phyloP scores from a whole-genome alignment of 306 rosid genomes.

The Cicer chorassanicum region DNA sequence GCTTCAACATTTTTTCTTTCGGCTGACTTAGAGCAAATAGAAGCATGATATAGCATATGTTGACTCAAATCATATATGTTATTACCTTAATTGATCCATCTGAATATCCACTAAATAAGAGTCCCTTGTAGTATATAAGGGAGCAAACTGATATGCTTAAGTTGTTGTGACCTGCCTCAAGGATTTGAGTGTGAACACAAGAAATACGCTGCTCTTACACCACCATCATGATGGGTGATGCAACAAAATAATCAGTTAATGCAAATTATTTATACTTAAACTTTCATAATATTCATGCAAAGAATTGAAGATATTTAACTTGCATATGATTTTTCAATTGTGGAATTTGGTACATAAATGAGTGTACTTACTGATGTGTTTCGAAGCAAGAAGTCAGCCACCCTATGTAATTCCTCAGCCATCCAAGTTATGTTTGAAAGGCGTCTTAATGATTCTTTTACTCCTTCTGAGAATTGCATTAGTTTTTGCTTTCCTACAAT shows the following conservation, averaged over 20 bases:
- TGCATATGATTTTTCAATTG: constrained; percentile 18
- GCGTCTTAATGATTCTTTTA: constrained; percentile 74
- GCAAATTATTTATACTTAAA: constrained; percentile 5
- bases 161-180: constrained; percentile 65
- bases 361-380: constrained; percentile 72
- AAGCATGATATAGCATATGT: constrained; percentile 30
- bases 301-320: not conserved
- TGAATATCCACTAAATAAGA: constrained; percentile 74
- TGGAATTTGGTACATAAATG: constrained; percentile 27
- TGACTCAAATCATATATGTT: constrained; percentile 8
- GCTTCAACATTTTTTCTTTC: not conserved
- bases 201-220: constrained; percentile 81
- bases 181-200: constrained; percentile 81
- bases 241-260: constrained; percentile 45
- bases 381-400: constrained; percentile 68
- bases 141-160: constrained; percentile 64
- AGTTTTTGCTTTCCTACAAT: constrained; percentile 75
- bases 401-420: constrained; percentile 83
- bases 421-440: constrained; percentile 76
- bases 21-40: not conserved
- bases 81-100: constrained; percentile 79
- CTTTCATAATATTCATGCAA: not conserved
- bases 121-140: constrained; percentile 82
- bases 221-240: constrained; percentile 46
- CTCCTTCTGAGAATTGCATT: constrained; percentile 79